Evolutionary conservation across 2,329 filamentous ascomycete genomes (phyloP).

Genomic region (Ophiocordyceps camponoti-leonardi): DNA sequence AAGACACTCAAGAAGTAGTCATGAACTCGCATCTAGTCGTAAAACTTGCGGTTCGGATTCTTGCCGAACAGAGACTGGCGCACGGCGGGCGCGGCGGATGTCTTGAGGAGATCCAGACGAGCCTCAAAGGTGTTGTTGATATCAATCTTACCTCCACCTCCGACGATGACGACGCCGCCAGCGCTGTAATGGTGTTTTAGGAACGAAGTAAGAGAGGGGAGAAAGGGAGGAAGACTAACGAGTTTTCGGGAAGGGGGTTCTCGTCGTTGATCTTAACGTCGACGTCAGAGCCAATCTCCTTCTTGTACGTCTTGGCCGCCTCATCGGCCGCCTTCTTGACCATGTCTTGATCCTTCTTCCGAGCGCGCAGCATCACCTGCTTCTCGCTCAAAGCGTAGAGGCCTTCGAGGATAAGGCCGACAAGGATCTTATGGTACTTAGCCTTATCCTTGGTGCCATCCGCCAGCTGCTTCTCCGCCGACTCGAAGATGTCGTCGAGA

Average conservation of each 20-base stretch:
- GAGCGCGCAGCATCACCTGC: conserved; percentile 54
- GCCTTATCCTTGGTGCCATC: conserved; percentile 46
- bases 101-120: conserved; percentile 69
- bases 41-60: conserved; percentile 93
- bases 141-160: conserved; percentile 81
- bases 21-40: conserved; percentile 44
- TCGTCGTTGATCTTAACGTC: conserved; percentile 59
- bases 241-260: conserved; percentile 62
- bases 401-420: conserved; percentile 74
- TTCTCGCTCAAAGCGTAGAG: conserved; percentile 76
- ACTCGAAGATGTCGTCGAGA: conserved; percentile 77
- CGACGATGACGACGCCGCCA: conserved; percentile 67
- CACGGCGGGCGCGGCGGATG: conserved; percentile 68
- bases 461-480: conserved; percentile 54
- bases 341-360: conserved; percentile 61
- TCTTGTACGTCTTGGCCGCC: conserved; percentile 71
- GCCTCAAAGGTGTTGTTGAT: conserved; percentile 98
- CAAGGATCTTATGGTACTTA: conserved; percentile 62
- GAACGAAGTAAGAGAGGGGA: neutral
- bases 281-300: conserved; percentile 52
- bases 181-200: conserved; percentile 35
- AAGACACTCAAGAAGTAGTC: neutral
- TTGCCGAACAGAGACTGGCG: conserved; percentile 78
- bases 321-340: conserved; percentile 64
- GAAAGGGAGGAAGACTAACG: conserved; percentile 40